These are phyloP conservation scores for Sporopachydermia lactativora DNA, from an alignment of 805 yeast genomes.

Conservation along the genomic window DNA sequence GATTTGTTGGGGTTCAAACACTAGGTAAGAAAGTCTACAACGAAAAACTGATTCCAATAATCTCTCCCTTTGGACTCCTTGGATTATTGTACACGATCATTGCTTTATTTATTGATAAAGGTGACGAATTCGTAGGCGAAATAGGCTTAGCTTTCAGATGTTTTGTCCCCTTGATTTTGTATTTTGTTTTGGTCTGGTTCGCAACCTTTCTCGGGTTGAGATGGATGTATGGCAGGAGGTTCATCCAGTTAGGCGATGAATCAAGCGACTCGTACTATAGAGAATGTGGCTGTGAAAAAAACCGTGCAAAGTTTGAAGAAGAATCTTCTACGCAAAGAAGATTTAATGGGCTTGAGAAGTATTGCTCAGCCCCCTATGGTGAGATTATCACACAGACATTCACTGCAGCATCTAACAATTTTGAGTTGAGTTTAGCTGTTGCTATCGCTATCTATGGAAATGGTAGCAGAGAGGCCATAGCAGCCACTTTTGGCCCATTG, in stretches of 20 bases:
- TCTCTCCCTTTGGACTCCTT: constrained; percentile 35
- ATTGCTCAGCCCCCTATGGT: constrained; percentile 27
- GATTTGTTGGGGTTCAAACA: constrained; percentile 17
- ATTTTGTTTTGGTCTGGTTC: constrained; percentile 35
- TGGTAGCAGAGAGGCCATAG: constrained; percentile 37
- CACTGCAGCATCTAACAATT: constrained; percentile 45
- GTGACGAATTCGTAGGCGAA: constrained; percentile 30
- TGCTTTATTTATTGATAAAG: constrained; percentile 36
- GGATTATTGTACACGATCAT: constrained; percentile 39
- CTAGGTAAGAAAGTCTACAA: constrained; percentile 23
- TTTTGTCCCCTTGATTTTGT: constrained; percentile 32
- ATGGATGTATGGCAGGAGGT: constrained; percentile 13
- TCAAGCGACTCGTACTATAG: constrained; percentile 7
- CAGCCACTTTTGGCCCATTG: constrained; percentile 46
- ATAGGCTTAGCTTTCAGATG: constrained; percentile 36
- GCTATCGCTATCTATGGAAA: constrained; percentile 38
- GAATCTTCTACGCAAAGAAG: constrained; percentile 9
- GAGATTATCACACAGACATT: constrained; percentile 36
- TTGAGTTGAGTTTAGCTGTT: constrained; percentile 41
- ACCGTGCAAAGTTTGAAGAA: constrained; percentile 4
- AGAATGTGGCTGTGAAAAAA: constrained; percentile 28
- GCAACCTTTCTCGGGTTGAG: constrained; percentile 26
- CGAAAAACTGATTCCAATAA: constrained; percentile 23
- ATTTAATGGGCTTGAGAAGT: constrained; percentile 13
- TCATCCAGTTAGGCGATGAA: constrained; percentile 7